Evolutionary conservation across 1,139 yeast species (phyloP).

Genomic region (Lodderomyces orthopsilosis): DNA sequence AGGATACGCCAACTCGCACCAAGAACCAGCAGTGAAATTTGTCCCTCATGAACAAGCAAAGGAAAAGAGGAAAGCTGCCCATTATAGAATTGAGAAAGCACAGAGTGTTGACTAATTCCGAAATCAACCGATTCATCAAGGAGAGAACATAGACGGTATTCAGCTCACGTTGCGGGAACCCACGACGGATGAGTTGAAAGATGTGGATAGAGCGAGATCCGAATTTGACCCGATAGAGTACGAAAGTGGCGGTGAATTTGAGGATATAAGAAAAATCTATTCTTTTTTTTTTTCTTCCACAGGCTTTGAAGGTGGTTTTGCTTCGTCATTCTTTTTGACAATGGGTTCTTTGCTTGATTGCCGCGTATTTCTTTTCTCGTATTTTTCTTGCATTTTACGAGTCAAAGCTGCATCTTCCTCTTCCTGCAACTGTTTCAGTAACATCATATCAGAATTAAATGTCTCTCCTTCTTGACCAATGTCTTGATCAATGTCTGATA

Average conservation of each 20-base stretch:
- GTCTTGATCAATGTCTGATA: conserved; percentile 20
- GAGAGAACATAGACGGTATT: conserved; percentile 55
- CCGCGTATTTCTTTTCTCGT: conserved; percentile 13
- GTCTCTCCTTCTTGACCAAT: conserved; percentile 14
- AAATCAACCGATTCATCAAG: conserved; percentile 49
- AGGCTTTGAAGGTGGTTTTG: neutral
- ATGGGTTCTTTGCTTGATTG: neutral
- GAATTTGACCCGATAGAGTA: conserved; percentile 72
- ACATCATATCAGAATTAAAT: conserved; percentile 33
- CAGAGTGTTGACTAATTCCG: conserved; percentile 52
- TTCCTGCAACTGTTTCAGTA: conserved; percentile 56
- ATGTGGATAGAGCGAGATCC: conserved; percentile 66
- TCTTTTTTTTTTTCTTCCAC: conserved; percentile 2
- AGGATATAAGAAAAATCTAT: conserved; percentile 11
- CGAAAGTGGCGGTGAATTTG: conserved; percentile 43
- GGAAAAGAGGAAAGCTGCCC: conserved; percentile 57
- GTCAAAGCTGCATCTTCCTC: conserved; percentile 63
- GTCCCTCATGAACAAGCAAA: conserved; percentile 50
- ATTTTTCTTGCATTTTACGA: conserved; percentile 36
- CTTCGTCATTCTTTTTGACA: neutral
- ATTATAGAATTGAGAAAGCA: conserved; percentile 83
- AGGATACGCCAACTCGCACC: conserved; percentile 42
- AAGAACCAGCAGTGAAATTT: conserved; percentile 44
- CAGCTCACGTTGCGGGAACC: conserved; percentile 70
- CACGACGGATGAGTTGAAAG: conserved; percentile 63